phyloP scores from a whole-genome alignment of 2,329 filamentous ascomycete genomes.

The Microdochium bolleyi region DNA sequence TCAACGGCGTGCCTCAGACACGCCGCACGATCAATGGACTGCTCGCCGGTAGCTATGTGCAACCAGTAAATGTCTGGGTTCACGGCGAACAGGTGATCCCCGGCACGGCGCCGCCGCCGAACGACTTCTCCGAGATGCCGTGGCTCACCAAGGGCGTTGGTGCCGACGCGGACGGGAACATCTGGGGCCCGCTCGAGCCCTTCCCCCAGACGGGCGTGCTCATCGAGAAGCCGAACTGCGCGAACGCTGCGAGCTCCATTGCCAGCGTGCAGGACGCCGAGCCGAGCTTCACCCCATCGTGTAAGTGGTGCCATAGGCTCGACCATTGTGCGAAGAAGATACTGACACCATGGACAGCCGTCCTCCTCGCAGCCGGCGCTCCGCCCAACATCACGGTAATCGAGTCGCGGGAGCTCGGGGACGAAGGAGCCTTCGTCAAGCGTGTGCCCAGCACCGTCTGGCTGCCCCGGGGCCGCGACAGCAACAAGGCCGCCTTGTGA shows the following conservation, averaged over 20 bases:
- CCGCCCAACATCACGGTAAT: neutral
- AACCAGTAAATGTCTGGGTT: constrained; percentile 26
- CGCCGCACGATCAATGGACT: constrained; percentile 24
- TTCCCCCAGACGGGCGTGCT: constrained; percentile 27
- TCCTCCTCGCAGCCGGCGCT: neutral
- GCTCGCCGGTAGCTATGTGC: constrained; percentile 23
- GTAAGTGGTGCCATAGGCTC: neutral
- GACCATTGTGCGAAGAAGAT: no score
- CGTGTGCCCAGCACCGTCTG: neutral
- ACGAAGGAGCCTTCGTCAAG: neutral
- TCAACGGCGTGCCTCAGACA: constrained; percentile 20
- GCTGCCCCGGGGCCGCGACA: neutral
- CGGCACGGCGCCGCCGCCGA: constrained; percentile 21
- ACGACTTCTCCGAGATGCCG: constrained; percentile 25
- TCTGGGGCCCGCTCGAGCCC: constrained; percentile 27
- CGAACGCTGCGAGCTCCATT: neutral
- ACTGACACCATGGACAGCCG: neutral
- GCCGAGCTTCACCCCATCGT: neutral
- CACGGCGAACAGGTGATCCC: constrained; percentile 26
- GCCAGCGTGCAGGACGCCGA: neutral
- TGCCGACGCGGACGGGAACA: constrained; percentile 21
- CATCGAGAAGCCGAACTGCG: constrained; percentile 14
- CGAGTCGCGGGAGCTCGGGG: neutral
- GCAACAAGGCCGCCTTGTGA: neutral
- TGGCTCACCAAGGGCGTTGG: constrained; percentile 26